Evolutionary conservation across 2,329 filamentous ascomycete species (phyloP), one percentile per base, ranked within the genome.

Genomic region (Neopestalotiopsis sp.): DNA sequence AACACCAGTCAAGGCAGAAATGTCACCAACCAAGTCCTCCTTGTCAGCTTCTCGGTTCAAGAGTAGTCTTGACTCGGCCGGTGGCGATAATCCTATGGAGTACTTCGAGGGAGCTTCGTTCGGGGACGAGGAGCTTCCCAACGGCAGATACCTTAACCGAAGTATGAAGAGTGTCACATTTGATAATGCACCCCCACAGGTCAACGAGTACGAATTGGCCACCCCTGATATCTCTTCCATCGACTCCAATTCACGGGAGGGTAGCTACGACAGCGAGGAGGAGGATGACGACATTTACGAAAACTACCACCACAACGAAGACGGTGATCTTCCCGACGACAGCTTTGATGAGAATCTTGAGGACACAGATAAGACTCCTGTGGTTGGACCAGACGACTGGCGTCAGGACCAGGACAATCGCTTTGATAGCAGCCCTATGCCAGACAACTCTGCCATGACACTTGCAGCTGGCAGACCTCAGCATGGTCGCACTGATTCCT

Each of bases 161-260:
- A 93, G 97, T 81, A 91, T 94, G 62, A 99, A 99, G 85, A 98
- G 95, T 76, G 96, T 99, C 69, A 99, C 95, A 0, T 99, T 99
- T 78, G 94, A 98, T 81, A 92, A 92, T 49, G 94, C 94, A 1
- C 95, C 95, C 28, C 96, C 96, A 30, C 93, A 97, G 78, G 88
- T 99, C 76, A 97, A 98, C 78, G 96, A 99, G 82, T 99, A 98
- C 79, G 96, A 98, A 81, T 95, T 98, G 92, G 93, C 94, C 42
- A 99, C 96, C 2, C 96, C 96, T 12, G 96, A 98, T 77, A 89
- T 97, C n/a, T 98, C 95, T 1, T 97, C 95, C 0, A 86, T 97
- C 30, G 94, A 93, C 32, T 95, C 93, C 63, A 94, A 92, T 74
- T 98, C 95, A 13, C 92, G 95, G 9, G 94, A 98, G 76, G 94